Conservation (phyloP, 441 rosid species). For the Populus trichocarpa region DNA sequence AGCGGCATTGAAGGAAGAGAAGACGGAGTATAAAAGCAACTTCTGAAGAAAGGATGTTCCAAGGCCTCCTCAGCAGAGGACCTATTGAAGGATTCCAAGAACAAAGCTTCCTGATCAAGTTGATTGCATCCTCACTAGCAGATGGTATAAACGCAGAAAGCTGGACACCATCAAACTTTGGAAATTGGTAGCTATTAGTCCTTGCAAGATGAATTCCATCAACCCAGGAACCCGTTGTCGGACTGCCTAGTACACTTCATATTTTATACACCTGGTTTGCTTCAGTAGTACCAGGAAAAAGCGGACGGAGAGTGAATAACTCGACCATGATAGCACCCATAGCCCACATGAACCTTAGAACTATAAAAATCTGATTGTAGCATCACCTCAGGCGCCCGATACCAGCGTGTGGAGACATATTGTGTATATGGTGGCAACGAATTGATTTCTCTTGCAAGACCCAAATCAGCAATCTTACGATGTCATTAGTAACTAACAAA, state of each 20-base stretch:
- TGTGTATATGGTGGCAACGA: slow-evolving; percentile 86
- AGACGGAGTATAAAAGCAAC: too few species aligned
- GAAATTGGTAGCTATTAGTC: slow-evolving; percentile 70
- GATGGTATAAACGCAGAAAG: slow-evolving; percentile 64
- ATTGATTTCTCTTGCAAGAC: slow-evolving; percentile 85
- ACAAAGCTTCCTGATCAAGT: slow-evolving; percentile 68
- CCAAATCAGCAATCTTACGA: slow-evolving; percentile 94
- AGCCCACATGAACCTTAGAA: slow-evolving; percentile 98
- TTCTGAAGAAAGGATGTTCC: slow-evolving; percentile 74
- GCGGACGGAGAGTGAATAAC: slow-evolving; percentile 78
- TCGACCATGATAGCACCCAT: slow-evolving; percentile 98
- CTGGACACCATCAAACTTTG: slow-evolving; percentile 63
- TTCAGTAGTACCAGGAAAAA: slow-evolving; percentile 88
- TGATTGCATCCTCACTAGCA: slow-evolving; percentile 69
- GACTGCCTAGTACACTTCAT: slow-evolving; percentile 81
- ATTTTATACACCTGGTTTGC: slow-evolving; percentile 92
- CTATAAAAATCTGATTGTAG: slow-evolving; percentile 74
- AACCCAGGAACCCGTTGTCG: slow-evolving; percentile 71
- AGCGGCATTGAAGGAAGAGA: too few species aligned
- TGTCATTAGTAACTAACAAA: slow-evolving; percentile 65
- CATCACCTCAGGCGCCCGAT: slow-evolving; percentile 96
- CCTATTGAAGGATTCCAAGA: slow-evolving; percentile 93
- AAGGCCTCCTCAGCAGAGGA: slow-evolving; percentile 81
- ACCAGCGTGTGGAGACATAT: slow-evolving; percentile 97
- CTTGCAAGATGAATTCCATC: slow-evolving; percentile 87